Conservation (phyloP, 2,329 filamentous ascomycete genomes). For the Simplicillium aogashimaense region DNA sequence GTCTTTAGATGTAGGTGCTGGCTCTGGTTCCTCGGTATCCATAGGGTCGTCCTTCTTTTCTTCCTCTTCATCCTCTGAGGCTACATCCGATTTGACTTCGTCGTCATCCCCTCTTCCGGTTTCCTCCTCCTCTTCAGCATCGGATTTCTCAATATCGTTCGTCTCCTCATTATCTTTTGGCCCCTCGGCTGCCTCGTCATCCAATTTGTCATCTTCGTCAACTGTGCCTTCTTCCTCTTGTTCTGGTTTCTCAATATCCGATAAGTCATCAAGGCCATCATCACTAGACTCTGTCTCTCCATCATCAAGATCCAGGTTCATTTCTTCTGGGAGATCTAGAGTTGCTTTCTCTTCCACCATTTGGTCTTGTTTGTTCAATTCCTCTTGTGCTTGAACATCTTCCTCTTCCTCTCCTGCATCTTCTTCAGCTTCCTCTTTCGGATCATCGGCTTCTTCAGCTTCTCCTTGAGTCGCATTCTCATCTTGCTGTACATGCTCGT, state of each 20-base stretch:
- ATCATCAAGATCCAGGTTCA: slow-evolving; percentile 75
- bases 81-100: slow-evolving; percentile 9
- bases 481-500: slow-evolving; percentile 48
- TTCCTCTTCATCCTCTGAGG: slow-evolving; percentile 17
- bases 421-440: slow-evolving; percentile 44
- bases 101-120: slow-evolving; percentile 17
- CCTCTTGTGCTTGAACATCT: slow-evolving; percentile 43
- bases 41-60: slow-evolving; percentile 22
- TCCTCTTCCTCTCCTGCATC: slow-evolving; percentile 50
- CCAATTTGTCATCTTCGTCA: slow-evolving; percentile 22
- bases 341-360: slow-evolving; percentile 74
- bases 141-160: slow-evolving; percentile 29
- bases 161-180: slow-evolving; percentile 30
- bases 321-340: slow-evolving; percentile 77
- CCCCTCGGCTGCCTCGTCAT: slow-evolving; percentile 25
- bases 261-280: slow-evolving; percentile 49
- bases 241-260: slow-evolving; percentile 27
- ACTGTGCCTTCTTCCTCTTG: slow-evolving; percentile 30
- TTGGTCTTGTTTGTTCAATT: slow-evolving; percentile 55
- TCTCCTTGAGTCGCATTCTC: slow-evolving; percentile 25
- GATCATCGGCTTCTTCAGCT: slow-evolving; percentile 40
- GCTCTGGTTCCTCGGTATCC: slow-evolving; percentile 26
- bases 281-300: slow-evolving; percentile 46
- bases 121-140: slow-evolving; percentile 35
- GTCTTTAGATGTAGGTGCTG: slow-evolving; percentile 17